phyloP scores from a whole-genome alignment of 1,284 basidiomycete species.

The Cutaneotrichosporon curvatum region DNA sequence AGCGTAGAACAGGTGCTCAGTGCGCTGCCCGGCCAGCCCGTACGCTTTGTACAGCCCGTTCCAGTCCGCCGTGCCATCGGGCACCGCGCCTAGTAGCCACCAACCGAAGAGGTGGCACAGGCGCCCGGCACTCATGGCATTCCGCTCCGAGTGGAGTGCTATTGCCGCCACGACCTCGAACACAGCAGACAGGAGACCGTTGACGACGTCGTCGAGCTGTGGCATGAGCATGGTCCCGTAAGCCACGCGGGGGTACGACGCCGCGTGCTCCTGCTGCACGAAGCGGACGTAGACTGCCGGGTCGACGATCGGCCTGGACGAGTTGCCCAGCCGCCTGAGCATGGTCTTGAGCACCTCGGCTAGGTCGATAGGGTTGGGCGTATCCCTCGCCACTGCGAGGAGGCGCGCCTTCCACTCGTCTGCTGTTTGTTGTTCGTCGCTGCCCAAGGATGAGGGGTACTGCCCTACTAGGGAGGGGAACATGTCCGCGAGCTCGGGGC shows the following conservation, averaged over 20 bases:
- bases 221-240: conserved; percentile 26
- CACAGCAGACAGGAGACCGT: conserved; percentile 24
- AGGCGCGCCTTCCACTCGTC: conserved; percentile 20
- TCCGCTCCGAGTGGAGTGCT: conserved; percentile 27
- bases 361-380: conserved; percentile 21
- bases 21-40: conserved; percentile 24
- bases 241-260: conserved; percentile 29
- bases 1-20: conserved; percentile 37
- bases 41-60: conserved; percentile 30
- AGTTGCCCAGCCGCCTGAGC: conserved; percentile 20
- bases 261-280: conserved; percentile 30
- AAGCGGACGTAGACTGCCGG: conserved; percentile 26
- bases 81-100: conserved; percentile 26
- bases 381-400: conserved; percentile 12
- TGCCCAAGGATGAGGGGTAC: conserved; percentile 4
- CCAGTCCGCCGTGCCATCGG: conserved; percentile 17
- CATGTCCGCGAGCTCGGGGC: conserved; percentile 16
- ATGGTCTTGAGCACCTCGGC: conserved; percentile 29
- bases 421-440: neutral
- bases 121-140: conserved; percentile 27
- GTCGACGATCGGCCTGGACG: conserved; percentile 8
- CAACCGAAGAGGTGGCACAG: conserved; percentile 32
- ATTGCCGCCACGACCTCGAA: conserved; percentile 34
- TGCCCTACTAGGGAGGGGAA: conserved; percentile 25
- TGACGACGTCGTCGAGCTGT: conserved; percentile 8